Percentiles rank a stretch among this genome's conserved stretches.
Conservation (phyloP, 2,329 filamentous ascomycete genomes). For the Neopestalotiopsis rosae region DNA sequence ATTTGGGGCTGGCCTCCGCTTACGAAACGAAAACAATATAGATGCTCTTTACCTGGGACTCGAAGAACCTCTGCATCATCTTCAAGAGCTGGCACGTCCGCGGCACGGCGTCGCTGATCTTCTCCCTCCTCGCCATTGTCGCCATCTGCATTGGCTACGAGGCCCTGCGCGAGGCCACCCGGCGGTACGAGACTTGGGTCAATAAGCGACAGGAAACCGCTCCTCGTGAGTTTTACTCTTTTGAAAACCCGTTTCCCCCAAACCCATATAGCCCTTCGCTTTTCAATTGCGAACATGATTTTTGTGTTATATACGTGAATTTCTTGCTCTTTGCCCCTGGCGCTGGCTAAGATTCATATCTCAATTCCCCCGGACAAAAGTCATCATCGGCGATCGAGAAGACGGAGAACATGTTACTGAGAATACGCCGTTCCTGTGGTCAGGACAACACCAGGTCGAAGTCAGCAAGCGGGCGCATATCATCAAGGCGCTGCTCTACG, state of each 20-base stretch:
- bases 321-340: not conserved
- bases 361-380: not conserved
- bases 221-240: constrained; percentile 53
- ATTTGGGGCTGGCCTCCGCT: too few relatives aligned
- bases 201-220: constrained; percentile 52
- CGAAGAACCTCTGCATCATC: constrained; percentile 92
- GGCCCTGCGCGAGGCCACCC: constrained; percentile 76
- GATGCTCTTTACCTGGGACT: constrained; percentile 99
- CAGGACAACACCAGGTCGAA: constrained; percentile 65
- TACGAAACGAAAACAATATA: constrained; percentile 40
- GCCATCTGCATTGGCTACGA: constrained; percentile 92
- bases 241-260: too few relatives aligned
- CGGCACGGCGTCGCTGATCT: constrained; percentile 73
- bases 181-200: constrained; percentile 73
- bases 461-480: constrained; percentile 72
- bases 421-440: constrained; percentile 67
- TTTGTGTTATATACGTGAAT: not conserved
- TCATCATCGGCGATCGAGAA: constrained; percentile 14
- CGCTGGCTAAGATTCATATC: constrained; percentile 10
- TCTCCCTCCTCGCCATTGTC: constrained; percentile 84
- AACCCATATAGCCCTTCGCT: not conserved
- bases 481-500: constrained; percentile 84
- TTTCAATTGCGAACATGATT: not conserved
- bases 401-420: constrained; percentile 58
- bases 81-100: constrained; percentile 90